A percentile compares a stretch with the other conserved stretches of the same genome.
phyloP scores from a whole-genome alignment of 2,329 filamentous ascomycete species.

The Botrytis galanthina region DNA sequence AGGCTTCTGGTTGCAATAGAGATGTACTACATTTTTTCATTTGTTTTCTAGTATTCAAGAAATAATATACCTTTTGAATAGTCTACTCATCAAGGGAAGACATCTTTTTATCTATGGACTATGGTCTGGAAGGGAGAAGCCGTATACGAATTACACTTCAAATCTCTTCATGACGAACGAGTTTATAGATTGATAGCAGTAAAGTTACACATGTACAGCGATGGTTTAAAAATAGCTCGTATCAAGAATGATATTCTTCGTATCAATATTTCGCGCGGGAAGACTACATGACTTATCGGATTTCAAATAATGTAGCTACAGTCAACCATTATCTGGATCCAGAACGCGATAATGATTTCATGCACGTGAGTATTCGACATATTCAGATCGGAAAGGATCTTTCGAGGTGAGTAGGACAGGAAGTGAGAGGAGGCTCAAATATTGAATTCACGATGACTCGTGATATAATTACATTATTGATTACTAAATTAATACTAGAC shows the following conservation, averaged over 20 bases:
- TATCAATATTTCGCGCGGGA: not conserved
- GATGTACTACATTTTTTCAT: fast-evolving
- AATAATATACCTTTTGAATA: not conserved
- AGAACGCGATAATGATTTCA: fast-evolving
- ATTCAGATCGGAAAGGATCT: not conserved
- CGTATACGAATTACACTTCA: not conserved
- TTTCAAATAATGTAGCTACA: not conserved
- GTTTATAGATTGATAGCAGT: not conserved
- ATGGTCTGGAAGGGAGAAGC: not conserved
- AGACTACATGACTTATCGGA: not conserved
- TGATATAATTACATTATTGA: fast-evolving
- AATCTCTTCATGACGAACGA: not conserved
- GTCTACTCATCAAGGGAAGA: too few species aligned
- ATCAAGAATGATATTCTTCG: not conserved
- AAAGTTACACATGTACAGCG: not conserved
- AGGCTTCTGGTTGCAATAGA: not conserved
- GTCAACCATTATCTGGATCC: not conserved
- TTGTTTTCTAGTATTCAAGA: not conserved
- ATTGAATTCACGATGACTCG: not conserved
- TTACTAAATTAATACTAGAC: not conserved
- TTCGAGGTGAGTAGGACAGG: not conserved
- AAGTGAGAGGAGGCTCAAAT: not conserved
- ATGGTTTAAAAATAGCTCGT: not conserved
- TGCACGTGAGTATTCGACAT: not conserved
- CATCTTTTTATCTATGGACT: not conserved